Conservation (phyloP, 228 moss, liverwort and hornwort species). For the Sphagnum fallax region DNA sequence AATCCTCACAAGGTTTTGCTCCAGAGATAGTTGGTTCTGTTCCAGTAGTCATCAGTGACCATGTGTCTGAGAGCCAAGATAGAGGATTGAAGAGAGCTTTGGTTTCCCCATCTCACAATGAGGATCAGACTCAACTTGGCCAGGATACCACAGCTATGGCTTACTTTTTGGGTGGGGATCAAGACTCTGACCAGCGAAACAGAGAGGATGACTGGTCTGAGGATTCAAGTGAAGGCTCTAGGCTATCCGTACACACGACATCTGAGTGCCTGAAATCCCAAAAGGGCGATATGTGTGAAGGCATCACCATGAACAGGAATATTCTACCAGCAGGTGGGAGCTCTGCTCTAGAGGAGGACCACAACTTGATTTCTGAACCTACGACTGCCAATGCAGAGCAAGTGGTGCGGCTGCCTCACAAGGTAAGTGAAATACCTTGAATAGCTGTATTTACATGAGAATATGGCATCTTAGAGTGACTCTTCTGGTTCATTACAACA, state of each 20-base stretch:
- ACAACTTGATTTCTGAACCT: conserved; percentile 7
- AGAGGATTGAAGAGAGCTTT: conserved; percentile 26
- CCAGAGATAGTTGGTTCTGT: conserved; percentile 27
- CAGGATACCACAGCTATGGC: conserved; percentile 77
- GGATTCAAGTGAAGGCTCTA: conserved; percentile 43
- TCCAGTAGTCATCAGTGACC: conserved; percentile 20
- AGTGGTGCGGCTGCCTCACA: conserved; percentile 24
- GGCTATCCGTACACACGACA: conserved; percentile 26
- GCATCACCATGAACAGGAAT: conserved; percentile 17
- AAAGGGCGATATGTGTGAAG: conserved; percentile 18
- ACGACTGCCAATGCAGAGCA: conserved; percentile 17
- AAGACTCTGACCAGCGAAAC: conserved; percentile 21
- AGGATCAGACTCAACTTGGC: conserved; percentile 35
- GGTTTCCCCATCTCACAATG: conserved; percentile 28
- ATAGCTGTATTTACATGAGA: no score
- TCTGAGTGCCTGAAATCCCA: conserved; percentile 19
- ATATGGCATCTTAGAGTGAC: no score
- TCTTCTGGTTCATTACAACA: not conserved
- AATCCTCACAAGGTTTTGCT: conserved; percentile 28
- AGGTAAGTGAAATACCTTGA: conserved; percentile 14
- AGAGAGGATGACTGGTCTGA: conserved; percentile 40
- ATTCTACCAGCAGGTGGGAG: conserved; percentile 24
- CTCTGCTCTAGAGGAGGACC: conserved; percentile 12
- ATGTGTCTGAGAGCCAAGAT: conserved; percentile 30
- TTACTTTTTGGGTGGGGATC: conserved; percentile 61